Evolutionary conservation across 208 protist genomes (phyloP).

Genomic region (Sergeia podlipaevii): DNA sequence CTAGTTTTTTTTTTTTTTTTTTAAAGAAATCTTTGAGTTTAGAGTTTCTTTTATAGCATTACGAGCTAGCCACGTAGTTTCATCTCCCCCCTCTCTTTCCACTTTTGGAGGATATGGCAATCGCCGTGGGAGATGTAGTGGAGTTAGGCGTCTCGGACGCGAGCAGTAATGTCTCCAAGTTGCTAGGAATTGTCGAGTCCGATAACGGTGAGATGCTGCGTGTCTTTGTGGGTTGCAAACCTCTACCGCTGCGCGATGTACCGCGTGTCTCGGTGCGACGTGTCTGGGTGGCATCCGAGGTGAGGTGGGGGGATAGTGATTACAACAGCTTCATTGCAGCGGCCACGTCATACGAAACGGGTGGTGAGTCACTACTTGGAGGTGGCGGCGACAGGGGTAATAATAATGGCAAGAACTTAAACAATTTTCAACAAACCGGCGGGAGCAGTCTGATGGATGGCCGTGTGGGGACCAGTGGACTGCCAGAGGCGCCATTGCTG

Average conservation of each 20-base stretch:
- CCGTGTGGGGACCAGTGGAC: no score
- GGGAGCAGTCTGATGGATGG: no score
- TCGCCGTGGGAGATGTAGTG: slow-evolving; percentile 22
- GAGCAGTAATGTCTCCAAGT: slow-evolving; percentile 9
- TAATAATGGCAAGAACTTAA: no score
- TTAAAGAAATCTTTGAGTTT: no score
- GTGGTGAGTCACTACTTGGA: no score
- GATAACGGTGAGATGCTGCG: slow-evolving; percentile 13
- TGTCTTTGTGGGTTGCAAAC: slow-evolving; percentile 11
- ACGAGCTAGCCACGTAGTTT: not conserved
- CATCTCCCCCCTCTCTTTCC: not conserved
- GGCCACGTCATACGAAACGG: no score
- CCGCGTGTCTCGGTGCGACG: slow-evolving; percentile 11
- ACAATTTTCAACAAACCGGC: no score
- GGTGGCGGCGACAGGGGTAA: no score
- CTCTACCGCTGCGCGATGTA: slow-evolving; percentile 9
- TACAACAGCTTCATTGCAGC: slow-evolving; percentile 1
- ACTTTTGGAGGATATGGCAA: not conserved
- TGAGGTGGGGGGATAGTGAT: slow-evolving; percentile 8
- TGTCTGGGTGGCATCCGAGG: slow-evolving; percentile 8
- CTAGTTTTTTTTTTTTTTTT: slow-evolving; percentile 17
- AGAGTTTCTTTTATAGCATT: no score
- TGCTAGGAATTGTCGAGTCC: slow-evolving; percentile 26
- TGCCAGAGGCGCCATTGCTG: no score
- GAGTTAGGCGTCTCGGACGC: slow-evolving; percentile 11